Evolutionary conservation across 225 moss, liverwort and hornwort genomes (phyloP), one percentile per base, ranked within the genome.

Genomic region (Straminergon stramineum): DNA sequence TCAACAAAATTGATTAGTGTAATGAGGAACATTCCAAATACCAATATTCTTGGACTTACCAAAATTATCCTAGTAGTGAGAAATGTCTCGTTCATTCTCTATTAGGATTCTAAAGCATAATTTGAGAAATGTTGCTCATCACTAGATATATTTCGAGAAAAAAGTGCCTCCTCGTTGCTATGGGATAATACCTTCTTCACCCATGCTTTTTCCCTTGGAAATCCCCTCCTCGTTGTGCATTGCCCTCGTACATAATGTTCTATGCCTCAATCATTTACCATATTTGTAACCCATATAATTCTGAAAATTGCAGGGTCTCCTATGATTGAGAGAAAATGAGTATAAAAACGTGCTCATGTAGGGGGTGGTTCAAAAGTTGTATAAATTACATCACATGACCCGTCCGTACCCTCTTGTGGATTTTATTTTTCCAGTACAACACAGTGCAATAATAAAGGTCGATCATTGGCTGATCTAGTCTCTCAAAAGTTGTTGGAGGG

Each of bases 121-220:
- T 35, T n/a, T n/a, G n/a, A 1, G 21, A 21, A 37, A 69, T 22
- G n/a, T 1, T 5, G 11, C n/a, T 69, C 1, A 5, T 69, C 13
- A 23, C 5, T 3, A 3, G 0, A 22, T 6, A 13, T n/a, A 13
- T n/a, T 22, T 69, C 4, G 4, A 1, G 5, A 23, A 7, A 11
- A 69, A n/a, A 22, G 0, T 1, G 20, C 19, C 37, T 66, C 66
- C 5, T 13, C 3, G 20, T 37, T 69, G n/a, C 3, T 4, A 1
- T 45, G 48, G 48, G 9, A 9, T 48, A 9, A 9, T 48, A 48
- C 2, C 48, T 48, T 48, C 48, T 9, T 48, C 48, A 48, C 48
- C 48, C 9, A 48, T 10, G 9, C 48, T 22, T 69, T 69, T 69
- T 37, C 22, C 2, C n/a, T 1, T 0, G 13, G 7, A 13, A 22